Evolutionary conservation across 2,329 filamentous ascomycete species (phyloP).

Genomic region (Cryphonectria carpinicola): DNA sequence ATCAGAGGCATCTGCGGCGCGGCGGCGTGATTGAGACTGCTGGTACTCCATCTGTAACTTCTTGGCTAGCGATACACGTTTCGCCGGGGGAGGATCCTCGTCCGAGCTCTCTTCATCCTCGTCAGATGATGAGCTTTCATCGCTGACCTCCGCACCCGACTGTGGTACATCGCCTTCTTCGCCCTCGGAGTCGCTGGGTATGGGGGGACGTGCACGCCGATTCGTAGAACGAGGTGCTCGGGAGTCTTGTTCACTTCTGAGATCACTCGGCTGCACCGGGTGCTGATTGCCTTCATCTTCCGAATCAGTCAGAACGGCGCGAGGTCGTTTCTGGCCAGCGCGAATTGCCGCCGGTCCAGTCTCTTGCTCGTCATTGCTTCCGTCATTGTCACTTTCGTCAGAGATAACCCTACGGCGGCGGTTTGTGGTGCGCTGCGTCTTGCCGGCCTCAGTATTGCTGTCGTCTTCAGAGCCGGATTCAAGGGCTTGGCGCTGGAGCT

Average conservation of each 20-base stretch:
- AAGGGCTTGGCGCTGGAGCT: constrained; percentile 10
- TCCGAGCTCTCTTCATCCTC: constrained; percentile 18
- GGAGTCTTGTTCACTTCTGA: too few species aligned
- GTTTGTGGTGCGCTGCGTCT: background rate
- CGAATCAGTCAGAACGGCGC: constrained; percentile 9
- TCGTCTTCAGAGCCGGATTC: constrained; percentile 15
- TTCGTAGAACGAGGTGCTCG: background rate
- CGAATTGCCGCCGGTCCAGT: background rate
- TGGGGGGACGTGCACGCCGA: constrained; percentile 1
- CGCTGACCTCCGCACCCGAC: background rate
- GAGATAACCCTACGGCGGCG: background rate
- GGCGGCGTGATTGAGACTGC: background rate
- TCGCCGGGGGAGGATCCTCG: constrained; percentile 17
- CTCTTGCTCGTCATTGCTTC: background rate
- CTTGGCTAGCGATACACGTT: constrained; percentile 23
- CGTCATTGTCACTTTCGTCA: constrained; percentile 9
- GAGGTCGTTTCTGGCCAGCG: background rate
- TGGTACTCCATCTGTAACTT: constrained; percentile 21
- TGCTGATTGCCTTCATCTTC: constrained; percentile 12
- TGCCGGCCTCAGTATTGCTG: constrained; percentile 9
- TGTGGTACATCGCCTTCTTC: constrained; percentile 7
- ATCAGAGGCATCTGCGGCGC: constrained; percentile 8
- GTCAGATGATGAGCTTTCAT: constrained; percentile 4
- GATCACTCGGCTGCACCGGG: background rate
- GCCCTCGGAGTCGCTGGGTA: constrained; percentile 19